These are phyloP conservation scores for Glycine tomentella DNA, from an alignment of 306 rosid genomes.

Conservation along the genomic window DNA sequence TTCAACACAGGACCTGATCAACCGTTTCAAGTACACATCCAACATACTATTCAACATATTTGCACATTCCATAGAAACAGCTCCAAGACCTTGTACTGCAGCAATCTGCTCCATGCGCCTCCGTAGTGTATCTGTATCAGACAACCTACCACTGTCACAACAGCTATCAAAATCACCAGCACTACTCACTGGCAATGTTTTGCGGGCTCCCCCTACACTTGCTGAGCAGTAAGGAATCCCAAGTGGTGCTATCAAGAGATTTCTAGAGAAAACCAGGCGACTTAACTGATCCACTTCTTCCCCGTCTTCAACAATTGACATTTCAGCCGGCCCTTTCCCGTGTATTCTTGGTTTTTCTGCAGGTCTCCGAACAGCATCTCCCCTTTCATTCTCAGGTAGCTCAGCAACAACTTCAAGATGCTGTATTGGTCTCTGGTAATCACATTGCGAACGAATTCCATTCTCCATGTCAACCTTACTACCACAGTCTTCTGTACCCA, in stretches of 20 bases:
- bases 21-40: conserved; percentile 86
- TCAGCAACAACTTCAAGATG: conserved; percentile 86
- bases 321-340: conserved; percentile 59
- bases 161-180: conserved; percentile 64
- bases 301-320: conserved; percentile 62
- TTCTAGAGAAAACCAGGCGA: conserved; percentile 60
- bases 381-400: conserved; percentile 75
- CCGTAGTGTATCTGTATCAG: conserved; percentile 76
- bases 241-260: conserved; percentile 84
- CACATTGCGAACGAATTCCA: conserved; percentile 72
- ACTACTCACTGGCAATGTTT: conserved; percentile 65
- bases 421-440: conserved; percentile 83
- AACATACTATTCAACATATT: conserved; percentile 68
- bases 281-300: conserved; percentile 74
- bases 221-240: conserved; percentile 91
- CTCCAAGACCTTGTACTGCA: conserved; percentile 85
- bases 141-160: conserved; percentile 74
- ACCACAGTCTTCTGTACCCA: conserved; percentile 68
- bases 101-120: conserved; percentile 96
- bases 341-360: conserved; percentile 69
- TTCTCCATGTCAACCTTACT: conserved; percentile 72
- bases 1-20: conserved; percentile 88
- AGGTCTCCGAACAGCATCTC: conserved; percentile 56
- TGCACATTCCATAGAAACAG: conserved; percentile 87
- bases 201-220: conserved; percentile 93